Evolutionary conservation across 805 yeast genomes (phyloP), one percentile per base, ranked within the genome.

Genomic region (Starmerella roubikii): DNA sequence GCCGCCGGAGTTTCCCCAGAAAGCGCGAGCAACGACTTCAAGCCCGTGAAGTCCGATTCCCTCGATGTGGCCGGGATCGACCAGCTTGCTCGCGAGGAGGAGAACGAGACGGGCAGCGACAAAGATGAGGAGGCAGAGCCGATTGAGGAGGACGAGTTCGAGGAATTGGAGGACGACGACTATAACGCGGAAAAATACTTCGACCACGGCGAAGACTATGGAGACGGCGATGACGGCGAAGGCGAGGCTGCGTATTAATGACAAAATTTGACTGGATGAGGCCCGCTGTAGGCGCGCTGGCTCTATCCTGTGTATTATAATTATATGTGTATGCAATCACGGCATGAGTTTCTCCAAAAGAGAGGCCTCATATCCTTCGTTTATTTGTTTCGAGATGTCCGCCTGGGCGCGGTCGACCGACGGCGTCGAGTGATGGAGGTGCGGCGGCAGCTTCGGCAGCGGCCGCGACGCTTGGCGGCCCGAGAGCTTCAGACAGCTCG

Each of bases 101-200:
- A 61, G 56, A 61, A 32, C 62, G 60, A 39, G 60, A 46, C 62
- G 56, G 23, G 21, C 3, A 60, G 53, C 12, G 65, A 57, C 5
- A 68, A 64, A 15, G 74, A 67, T 30, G 71, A 52, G 27, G 47
- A 39, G 25, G 57, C 60, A 10, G 77, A 72, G 17, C 79, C 72
- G n/a, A n/a, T n/a, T n/a, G 60, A 63, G 17, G 56, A 55, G 34
- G 83, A 77, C 49, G 84, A 77, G 45, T 81, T 76, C 44, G 62
- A 59, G 44, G 84, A 76, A 46, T 79, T 77, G 40, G 84, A 78
- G 20, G 85, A 78, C 48, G 82, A 76, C 52, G 84, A 77, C 55
- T 78, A 78, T 52, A 78, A 78, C 51, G 88, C 88, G 8, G 88
- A 78, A 50, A 74, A 73, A 57, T 78, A 78, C 58, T 78, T 78